Evolutionary conservation across 768 basidiomycete species (phyloP).

Genomic region (Rhizopogon salebrosus): DNA sequence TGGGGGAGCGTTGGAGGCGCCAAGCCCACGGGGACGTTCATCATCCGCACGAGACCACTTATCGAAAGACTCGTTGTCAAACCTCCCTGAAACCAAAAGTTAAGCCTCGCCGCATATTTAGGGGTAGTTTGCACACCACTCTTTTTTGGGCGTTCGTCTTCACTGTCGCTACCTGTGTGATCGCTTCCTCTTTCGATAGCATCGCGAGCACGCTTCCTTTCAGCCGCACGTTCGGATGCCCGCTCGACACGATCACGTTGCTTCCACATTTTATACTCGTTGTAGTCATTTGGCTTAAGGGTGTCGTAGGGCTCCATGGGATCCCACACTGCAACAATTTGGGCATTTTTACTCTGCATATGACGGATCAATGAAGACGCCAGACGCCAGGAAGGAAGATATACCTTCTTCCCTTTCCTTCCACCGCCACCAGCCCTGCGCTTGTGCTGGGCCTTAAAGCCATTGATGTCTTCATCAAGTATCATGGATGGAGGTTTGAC

Average conservation of each 20-base stretch:
- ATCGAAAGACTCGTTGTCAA: constrained; percentile 41
- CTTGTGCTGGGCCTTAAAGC: constrained; percentile 61
- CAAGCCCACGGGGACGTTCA: constrained; percentile 27
- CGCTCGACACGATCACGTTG: constrained; percentile 70
- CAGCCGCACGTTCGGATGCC: constrained; percentile 53
- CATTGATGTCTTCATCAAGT: constrained; percentile 84
- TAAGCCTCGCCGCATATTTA: constrained; percentile 21
- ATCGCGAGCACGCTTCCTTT: constrained; percentile 53
- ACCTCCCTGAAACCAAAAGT: constrained; percentile 17
- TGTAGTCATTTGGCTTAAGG: constrained; percentile 80
- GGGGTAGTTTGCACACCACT: constrained; percentile 40
- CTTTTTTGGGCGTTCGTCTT: constrained; percentile 62
- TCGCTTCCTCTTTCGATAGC: constrained; percentile 43
- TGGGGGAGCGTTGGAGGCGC: constrained; percentile 22
- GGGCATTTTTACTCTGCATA: constrained; percentile 55
- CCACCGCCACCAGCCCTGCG: constrained; percentile 45
- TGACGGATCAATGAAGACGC: constrained; percentile 2
- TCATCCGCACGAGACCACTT: constrained; percentile 54
- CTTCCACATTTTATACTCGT: constrained; percentile 81
- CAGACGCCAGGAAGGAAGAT: constrained; percentile 5
- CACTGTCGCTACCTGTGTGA: constrained; percentile 68
- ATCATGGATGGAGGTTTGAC: constrained; percentile 90
- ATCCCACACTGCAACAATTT: constrained; percentile 61
- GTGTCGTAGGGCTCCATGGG: constrained; percentile 79
- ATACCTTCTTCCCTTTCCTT: constrained; percentile 59